These are phyloP conservation scores for Trematosphaeria pertusa DNA, from an alignment of 2,329 filamentous ascomycete species.

Conservation along the genomic window DNA sequence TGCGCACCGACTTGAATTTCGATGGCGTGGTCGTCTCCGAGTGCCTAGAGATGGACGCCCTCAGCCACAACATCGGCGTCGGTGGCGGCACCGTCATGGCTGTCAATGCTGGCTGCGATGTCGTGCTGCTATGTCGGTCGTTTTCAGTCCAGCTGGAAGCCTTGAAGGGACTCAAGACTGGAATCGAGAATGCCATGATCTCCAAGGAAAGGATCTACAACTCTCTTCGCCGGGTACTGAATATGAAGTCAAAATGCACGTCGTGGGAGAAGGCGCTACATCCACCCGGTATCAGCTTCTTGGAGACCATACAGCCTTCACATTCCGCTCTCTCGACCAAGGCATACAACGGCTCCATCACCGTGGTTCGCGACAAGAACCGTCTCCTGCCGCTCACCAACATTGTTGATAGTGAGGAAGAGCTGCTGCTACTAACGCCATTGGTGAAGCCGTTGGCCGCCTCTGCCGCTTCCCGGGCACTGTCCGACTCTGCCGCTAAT, in stretches of 20 bases:
- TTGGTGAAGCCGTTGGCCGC: slow-evolving; percentile 91
- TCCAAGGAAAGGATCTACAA: slow-evolving; percentile 79
- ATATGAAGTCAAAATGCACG: slow-evolving; percentile 83
- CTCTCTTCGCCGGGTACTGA: slow-evolving; percentile 79
- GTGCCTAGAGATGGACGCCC: slow-evolving; percentile 94
- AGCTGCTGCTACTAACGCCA: slow-evolving; percentile 86
- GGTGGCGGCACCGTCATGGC: slow-evolving; percentile 97
- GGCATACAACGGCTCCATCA: slow-evolving; percentile 92
- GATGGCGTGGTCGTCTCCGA: slow-evolving; percentile 93
- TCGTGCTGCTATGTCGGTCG: slow-evolving; percentile 86
- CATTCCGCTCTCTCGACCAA: slow-evolving; percentile 82
- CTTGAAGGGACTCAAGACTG: slow-evolving; percentile 85
- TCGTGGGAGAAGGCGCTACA: slow-evolving; percentile 93
- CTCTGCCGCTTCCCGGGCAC: slow-evolving; percentile 78
- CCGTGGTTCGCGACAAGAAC: slow-evolving; percentile 88
- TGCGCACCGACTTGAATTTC: slow-evolving; percentile 89
- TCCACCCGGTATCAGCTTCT: slow-evolving; percentile 76
- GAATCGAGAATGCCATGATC: slow-evolving; percentile 89
- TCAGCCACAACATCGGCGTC: slow-evolving; percentile 96
- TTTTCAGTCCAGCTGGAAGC: slow-evolving; percentile 91
- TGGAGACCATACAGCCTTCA: slow-evolving; percentile 81
- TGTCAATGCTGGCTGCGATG: slow-evolving; percentile 92
- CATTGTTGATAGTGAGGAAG: slow-evolving; percentile 82
- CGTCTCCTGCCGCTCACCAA: slow-evolving; percentile 82
- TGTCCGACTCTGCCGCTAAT: slow-evolving; percentile 66